Percentiles rank a stretch among this genome's conserved stretches.
Evolutionary conservation across 2,329 filamentous ascomycete genomes (phyloP).

Genomic region (Phialophora tarda): DNA sequence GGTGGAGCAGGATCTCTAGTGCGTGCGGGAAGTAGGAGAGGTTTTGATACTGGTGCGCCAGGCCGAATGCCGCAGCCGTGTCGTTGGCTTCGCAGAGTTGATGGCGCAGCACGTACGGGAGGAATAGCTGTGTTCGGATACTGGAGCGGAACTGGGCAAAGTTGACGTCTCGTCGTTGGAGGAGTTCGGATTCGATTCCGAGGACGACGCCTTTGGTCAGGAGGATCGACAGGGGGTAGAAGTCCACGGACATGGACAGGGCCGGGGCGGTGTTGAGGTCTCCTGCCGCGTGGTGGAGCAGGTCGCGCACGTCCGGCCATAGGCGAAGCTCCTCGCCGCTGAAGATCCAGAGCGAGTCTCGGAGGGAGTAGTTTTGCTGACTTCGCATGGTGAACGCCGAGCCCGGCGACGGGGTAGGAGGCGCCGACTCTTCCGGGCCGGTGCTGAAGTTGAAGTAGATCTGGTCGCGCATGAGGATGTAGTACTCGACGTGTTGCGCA

Average conservation of each 20-base stretch:
- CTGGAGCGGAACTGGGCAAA: conserved; percentile 90
- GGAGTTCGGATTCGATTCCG: conserved; percentile 87
- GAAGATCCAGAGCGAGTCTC: conserved; percentile 93
- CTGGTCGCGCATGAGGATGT: conserved; percentile 88
- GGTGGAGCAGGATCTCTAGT: conserved; percentile 87
- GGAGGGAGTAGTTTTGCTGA: conserved; percentile 63
- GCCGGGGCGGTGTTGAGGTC: conserved; percentile 47
- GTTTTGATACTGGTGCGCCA: conserved; percentile 83
- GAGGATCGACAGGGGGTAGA: conserved; percentile 87
- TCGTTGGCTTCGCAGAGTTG: conserved; percentile 73
- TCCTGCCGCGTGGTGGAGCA: conserved; percentile 71
- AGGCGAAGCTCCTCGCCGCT: conserved; percentile 83
- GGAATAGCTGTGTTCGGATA: conserved; percentile 88
- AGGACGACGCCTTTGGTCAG: conserved; percentile 89
- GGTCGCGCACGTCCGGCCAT: conserved; percentile 87
- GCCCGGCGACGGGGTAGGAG: conserved; percentile 57
- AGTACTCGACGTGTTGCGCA: conserved; percentile 95
- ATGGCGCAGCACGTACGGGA: conserved; percentile 83
- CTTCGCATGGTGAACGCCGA: conserved; percentile 51
- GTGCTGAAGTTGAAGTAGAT: conserved; percentile 56
- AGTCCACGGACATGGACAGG: conserved; percentile 84
- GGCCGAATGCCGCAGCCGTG: conserved; percentile 76
- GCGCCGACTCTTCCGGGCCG: conserved; percentile 54
- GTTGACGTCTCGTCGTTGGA: conserved; percentile 88
- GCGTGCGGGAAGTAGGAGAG: conserved; percentile 93